Conservation (phyloP, 306 rosid species). For the Astragalus glycyphyllos region DNA sequence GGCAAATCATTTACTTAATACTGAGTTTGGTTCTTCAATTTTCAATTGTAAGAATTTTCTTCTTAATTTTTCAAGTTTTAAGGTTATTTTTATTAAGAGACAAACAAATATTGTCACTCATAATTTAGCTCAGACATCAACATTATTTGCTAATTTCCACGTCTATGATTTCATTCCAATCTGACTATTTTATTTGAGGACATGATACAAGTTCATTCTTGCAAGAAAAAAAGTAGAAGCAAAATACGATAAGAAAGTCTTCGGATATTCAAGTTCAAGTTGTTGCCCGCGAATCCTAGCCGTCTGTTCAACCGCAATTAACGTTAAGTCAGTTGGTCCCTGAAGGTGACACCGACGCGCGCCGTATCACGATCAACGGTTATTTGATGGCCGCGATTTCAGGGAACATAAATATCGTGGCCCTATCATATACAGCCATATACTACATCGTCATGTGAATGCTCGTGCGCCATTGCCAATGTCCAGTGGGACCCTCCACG, state of each 20-base stretch:
- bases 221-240: no score
- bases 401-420: slow-evolving; percentile 57
- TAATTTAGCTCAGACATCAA: no score
- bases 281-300: slow-evolving; percentile 47
- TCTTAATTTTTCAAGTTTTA: no score
- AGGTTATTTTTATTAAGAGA: no score
- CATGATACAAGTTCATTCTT: no score
- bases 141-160: no score
- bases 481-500: slow-evolving; percentile 59
- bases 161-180: no score
- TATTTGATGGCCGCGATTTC: slow-evolving; percentile 49
- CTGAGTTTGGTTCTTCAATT: no score
- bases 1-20: no score
- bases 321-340: slow-evolving; percentile 35
- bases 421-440: slow-evolving; percentile 31
- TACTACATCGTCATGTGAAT: slow-evolving; percentile 57
- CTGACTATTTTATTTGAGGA: no score
- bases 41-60: no score
- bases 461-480: slow-evolving; percentile 56
- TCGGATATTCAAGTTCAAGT: background rate
- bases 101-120: no score
- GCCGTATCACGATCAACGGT: slow-evolving; percentile 48
- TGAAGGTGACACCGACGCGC: background rate
- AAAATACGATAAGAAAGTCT: slow-evolving; percentile 40
- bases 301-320: slow-evolving; percentile 45